Base-by-base conservation (phyloP, 306 rosid species). In the Nissolia schottii region DNA sequence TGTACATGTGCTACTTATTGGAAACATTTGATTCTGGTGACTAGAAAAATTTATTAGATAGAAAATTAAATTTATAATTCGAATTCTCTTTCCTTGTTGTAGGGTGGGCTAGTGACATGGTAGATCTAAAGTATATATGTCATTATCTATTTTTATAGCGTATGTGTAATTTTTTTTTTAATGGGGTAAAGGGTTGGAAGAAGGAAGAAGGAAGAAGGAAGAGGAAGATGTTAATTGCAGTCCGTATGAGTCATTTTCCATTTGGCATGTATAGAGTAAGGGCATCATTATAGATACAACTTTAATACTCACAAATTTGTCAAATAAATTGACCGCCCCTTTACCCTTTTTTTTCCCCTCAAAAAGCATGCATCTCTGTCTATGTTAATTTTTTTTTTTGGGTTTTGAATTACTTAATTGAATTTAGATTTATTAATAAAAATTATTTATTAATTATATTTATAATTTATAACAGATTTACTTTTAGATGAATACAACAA, bases 21-120 rank as follows among this genome's bases (percentile, higher is more conserved):
- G 77, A 90, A 85, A 80, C 20, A 58, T 65, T 66, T 86, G 84
- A 83, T 80, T 23, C 85, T 67, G 73, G 82, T 70, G 78, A 56
- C 76, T 81, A 70, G 70, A 85, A 83, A 81, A 85, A 81, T 74
- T 65, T 45, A 70, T 59, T 77, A 69, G 74, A 76, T 83, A 34
- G 20, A 74, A 70, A 68, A 83, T 58, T 70, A 77, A 64, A 68
- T 72, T 73, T 84, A 78, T 61, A 28, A 49, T 24, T 57, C n/a
- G 25, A 80, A 62, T 50, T 43, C 73, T 25, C 79, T 79, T 81
- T 69, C n/a, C 76, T 72, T 75, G 53, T 73, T 77, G 51, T 74
- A 50, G 79, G 25, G 73, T 43, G 7, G 40, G 76, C 40, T 73
- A 74, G 71, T 77, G 77, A 53, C 79, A 74, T 80, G 79, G 74